A percentile compares a stretch with the other conserved stretches of the same genome.
Conservation (phyloP, 2,329 filamentous ascomycete species). For the Ophiosphaerella herpotricha region DNA sequence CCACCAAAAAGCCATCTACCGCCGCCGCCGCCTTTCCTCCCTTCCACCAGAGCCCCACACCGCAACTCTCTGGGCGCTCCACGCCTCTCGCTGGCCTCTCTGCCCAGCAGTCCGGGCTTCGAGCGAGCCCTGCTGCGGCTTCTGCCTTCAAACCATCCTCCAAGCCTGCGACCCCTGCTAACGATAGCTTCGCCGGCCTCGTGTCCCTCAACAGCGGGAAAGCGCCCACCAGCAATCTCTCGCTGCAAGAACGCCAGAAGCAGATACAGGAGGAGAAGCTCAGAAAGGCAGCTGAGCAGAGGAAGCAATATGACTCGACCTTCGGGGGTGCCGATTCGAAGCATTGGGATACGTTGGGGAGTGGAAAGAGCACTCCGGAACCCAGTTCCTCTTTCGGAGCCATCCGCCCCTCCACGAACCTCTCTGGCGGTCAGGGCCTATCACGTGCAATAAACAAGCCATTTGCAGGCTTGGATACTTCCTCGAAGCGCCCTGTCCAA, state of each 20-base stretch:
- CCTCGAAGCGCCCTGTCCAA: conserved; percentile 32
- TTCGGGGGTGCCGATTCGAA: conserved; percentile 71
- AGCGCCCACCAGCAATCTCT: conserved; percentile 70
- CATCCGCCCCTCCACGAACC: conserved; percentile 26
- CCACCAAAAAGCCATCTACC: conserved; percentile 33
- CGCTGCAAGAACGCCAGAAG: conserved; percentile 66
- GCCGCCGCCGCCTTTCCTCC: conserved; percentile 39
- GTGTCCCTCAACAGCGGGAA: conserved; percentile 64
- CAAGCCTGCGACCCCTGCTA: conserved; percentile 57
- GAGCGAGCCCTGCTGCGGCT: conserved; percentile 35
- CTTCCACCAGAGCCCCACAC: conserved; percentile 45
- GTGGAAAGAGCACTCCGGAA: conserved; percentile 55
- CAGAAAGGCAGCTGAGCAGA: conserved; percentile 74
- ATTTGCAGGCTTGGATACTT: conserved; percentile 42
- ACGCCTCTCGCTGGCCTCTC: conserved; percentile 45
- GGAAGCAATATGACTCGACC: conserved; percentile 72
- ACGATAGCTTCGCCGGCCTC: conserved; percentile 79
- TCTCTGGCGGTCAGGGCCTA: conserved; percentile 30
- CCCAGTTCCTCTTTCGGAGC: conserved; percentile 36
- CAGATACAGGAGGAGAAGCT: conserved; percentile 78
- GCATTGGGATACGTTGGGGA: conserved; percentile 76
- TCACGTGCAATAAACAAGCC: conserved; percentile 47
- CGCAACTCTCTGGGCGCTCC: conserved; percentile 47
- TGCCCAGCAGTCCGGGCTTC: conserved; percentile 47
- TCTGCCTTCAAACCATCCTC: conserved; percentile 53